These are phyloP conservation scores for Helotiales sp. DNA, from an alignment of 2,329 filamentous ascomycete species.

Conservation along the genomic window DNA sequence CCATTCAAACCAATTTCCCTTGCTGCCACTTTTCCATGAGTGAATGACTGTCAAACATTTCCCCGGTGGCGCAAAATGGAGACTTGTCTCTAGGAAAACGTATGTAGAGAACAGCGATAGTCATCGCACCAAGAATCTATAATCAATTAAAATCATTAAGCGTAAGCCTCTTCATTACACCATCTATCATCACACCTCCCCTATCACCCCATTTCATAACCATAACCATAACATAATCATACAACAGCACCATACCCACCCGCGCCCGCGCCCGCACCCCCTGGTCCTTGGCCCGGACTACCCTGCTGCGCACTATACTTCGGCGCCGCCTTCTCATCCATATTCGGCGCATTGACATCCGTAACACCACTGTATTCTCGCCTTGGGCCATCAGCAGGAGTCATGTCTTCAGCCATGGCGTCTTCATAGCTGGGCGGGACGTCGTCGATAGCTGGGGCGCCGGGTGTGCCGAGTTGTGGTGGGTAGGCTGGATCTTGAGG, in stretches of 20 bases:
- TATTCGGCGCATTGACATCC: conserved; percentile 59
- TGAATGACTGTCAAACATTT: too few relatives aligned
- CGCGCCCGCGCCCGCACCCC: neutral
- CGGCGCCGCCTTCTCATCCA: conserved; percentile 38
- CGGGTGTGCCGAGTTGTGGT: conserved; percentile 57
- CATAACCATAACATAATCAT: conserved; percentile 1
- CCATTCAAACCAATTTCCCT: too few relatives aligned
- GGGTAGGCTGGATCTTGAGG: conserved; percentile 59
- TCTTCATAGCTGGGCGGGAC: conserved; percentile 97
- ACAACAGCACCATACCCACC: conserved; percentile 1
- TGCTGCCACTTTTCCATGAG: too few relatives aligned
- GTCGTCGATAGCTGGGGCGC: conserved; percentile 63
- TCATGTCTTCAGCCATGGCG: conserved; percentile 78
- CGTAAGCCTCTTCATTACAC: neutral
- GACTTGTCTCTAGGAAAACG: neutral
- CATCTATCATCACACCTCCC: neutral
- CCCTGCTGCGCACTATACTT: conserved; percentile 19
- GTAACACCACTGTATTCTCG: conserved; percentile 71
- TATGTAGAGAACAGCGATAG: neutral
- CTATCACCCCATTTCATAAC: neutral
- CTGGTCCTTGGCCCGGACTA: conserved; percentile 9
- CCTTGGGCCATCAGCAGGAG: conserved; percentile 72
- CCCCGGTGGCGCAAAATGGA: too few relatives aligned
- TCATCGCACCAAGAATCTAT: neutral
- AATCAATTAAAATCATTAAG: neutral